Conservation (phyloP, 1,139 yeast species). For the Geotrichum restrictum region DNA sequence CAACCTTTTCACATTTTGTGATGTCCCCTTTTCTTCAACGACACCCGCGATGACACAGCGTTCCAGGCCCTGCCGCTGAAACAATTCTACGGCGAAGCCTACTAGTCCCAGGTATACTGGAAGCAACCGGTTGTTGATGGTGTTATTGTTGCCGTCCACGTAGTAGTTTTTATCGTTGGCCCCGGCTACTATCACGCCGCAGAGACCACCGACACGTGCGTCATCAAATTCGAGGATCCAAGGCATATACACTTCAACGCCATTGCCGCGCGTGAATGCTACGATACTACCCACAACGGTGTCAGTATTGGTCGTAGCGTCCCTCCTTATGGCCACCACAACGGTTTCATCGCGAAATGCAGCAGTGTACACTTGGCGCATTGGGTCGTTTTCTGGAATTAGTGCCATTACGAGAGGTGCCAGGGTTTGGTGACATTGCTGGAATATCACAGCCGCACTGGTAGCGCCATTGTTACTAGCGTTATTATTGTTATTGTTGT, state of each 20-base stretch:
- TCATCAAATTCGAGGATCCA: conserved; percentile 41
- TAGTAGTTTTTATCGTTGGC: too few relatives aligned
- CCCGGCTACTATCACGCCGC: conserved; percentile 46
- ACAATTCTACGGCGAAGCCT: not conserved
- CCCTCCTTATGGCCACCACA: conserved; percentile 1
- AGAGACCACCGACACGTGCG: conserved; percentile 49
- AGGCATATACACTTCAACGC: conserved; percentile 51
- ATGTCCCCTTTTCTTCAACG: not conserved
- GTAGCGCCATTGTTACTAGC: not conserved
- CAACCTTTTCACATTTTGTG: not conserved
- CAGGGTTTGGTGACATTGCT: not conserved
- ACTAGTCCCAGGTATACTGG: not conserved
- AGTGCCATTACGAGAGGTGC: not conserved
- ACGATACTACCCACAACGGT: not conserved
- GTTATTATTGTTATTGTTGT: too few relatives aligned
- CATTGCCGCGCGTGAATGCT: conserved; percentile 34
- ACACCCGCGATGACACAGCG: not conserved
- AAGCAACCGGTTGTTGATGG: too few relatives aligned
- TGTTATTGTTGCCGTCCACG: too few relatives aligned
- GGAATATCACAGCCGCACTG: not conserved
- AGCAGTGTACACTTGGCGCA: not conserved
- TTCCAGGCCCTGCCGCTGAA: not conserved
- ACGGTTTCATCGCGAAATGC: not conserved
- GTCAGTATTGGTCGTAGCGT: not conserved
- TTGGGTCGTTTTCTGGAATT: not conserved